Evolutionary conservation across 176 grass and related monocot species (phyloP).

Genomic region (Ensete glaucum): DNA sequence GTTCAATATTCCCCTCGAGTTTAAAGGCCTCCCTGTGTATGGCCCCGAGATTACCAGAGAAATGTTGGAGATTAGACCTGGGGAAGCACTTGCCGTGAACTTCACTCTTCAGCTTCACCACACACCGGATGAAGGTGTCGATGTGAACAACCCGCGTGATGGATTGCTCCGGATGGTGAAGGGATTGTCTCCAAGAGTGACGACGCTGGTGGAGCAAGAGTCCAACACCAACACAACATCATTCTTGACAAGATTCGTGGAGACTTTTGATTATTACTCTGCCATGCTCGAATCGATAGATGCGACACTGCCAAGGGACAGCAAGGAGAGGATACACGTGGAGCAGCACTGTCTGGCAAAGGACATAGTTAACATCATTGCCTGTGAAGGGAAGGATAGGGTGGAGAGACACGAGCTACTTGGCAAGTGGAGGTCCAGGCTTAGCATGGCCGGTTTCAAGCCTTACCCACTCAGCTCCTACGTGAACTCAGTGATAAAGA

Average conservation of each 20-base stretch:
- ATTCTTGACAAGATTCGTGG: constrained; percentile 68
- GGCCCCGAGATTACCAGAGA: constrained; percentile 60
- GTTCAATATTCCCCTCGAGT: constrained; percentile 86
- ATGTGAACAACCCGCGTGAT: constrained; percentile 81
- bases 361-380: constrained; percentile 94
- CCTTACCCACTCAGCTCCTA: constrained; percentile 76
- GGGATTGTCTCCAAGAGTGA: constrained; percentile 80
- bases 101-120: constrained; percentile 91
- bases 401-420: constrained; percentile 86
- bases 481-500: constrained; percentile 90
- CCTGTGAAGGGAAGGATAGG: constrained; percentile 82
- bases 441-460: constrained; percentile 91
- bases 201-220: constrained; percentile 89
- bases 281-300: constrained; percentile 96
- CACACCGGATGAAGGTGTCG: constrained; percentile 82
- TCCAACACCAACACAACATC: constrained; percentile 93
- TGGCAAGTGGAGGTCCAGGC: constrained; percentile 87
- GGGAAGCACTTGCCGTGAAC: constrained; percentile 83
- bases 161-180: constrained; percentile 91
- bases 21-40: constrained; percentile 43
- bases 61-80: constrained; percentile 67
- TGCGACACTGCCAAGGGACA: constrained; percentile 48
- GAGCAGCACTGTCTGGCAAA: constrained; percentile 95
- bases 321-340: constrained; percentile 72
- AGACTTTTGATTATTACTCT: constrained; percentile 85